Evolutionary conservation across 352 stramenopile species (phyloP).

Genomic region (Phytophthora tentaculata): DNA sequence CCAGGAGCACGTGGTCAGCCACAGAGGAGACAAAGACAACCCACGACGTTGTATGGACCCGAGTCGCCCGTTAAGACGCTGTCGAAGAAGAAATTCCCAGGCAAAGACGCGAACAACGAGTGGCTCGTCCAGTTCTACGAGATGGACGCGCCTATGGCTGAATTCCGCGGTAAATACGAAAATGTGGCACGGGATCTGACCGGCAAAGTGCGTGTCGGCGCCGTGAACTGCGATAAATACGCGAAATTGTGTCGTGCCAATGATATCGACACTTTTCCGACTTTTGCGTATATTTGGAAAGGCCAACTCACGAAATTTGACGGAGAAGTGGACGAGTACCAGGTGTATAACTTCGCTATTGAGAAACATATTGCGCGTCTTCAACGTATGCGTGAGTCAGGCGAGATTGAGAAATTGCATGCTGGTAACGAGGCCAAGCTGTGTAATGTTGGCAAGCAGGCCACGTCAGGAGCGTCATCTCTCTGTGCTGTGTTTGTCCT

Average conservation of each 20-base stretch:
- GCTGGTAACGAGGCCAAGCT: constrained; percentile 74
- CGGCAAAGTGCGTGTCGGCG: constrained; percentile 77
- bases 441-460: constrained; percentile 77
- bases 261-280: constrained; percentile 45
- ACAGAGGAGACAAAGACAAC: constrained; percentile 34
- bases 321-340: constrained; percentile 79
- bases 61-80: constrained; percentile 65
- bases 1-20: constrained; percentile 19
- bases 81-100: constrained; percentile 79
- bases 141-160: constrained; percentile 51
- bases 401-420: constrained; percentile 79
- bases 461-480: constrained; percentile 53
- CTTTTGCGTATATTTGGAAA: constrained; percentile 79
- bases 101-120: constrained; percentile 72
- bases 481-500: constrained; percentile 80
- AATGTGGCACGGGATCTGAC: constrained; percentile 71
- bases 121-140: constrained; percentile 88
- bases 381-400: constrained; percentile 65
- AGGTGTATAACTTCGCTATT: constrained; percentile 86
- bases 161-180: constrained; percentile 71
- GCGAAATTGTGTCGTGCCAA: constrained; percentile 55
- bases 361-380: constrained; percentile 80
- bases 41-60: constrained; percentile 61
- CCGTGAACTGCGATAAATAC: constrained; percentile 82
- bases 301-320: constrained; percentile 55